phyloP scores from a whole-genome alignment of 2,329 filamentous ascomycete genomes.

The Aspergillus jensenii region DNA sequence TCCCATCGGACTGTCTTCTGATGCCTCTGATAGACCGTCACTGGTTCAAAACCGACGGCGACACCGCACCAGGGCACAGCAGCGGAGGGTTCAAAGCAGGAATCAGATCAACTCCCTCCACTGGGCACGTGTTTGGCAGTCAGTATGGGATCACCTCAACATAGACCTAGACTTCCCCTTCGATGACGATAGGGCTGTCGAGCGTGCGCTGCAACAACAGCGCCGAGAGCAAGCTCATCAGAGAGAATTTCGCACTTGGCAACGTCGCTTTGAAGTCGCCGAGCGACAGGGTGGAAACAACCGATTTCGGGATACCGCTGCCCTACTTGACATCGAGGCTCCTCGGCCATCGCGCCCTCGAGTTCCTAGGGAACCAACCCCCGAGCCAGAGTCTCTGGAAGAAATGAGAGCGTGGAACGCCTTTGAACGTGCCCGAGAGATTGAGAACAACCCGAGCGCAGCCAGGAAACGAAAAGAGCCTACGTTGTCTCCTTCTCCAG shows the following conservation, averaged over 20 bases:
- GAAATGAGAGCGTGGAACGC: conserved; percentile 86
- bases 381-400: conserved; percentile 71
- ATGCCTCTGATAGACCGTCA: conserved; percentile 31
- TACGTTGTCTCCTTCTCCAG: conserved; percentile 75
- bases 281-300: conserved; percentile 73
- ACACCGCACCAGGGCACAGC: conserved; percentile 48
- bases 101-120: conserved; percentile 51
- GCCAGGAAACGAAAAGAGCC: conserved; percentile 53
- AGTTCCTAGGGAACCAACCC: conserved; percentile 40
- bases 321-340: conserved; percentile 54
- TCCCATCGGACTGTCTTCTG: conserved; percentile 38
- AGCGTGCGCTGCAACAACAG: conserved; percentile 57
- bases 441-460: conserved; percentile 52
- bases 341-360: conserved; percentile 43
- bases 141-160: conserved; percentile 76
- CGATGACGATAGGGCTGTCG: conserved; percentile 64
- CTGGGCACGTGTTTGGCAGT: conserved; percentile 83
- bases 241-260: conserved; percentile 69
- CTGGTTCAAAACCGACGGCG: conserved; percentile 46
- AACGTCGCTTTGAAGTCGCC: conserved; percentile 79
- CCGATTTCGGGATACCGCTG: conserved; percentile 68
- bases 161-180: conserved; percentile 85
- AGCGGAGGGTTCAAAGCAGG: conserved; percentile 40
- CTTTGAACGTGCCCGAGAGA: conserved; percentile 78
- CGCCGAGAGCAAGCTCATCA: conserved; percentile 51